phyloP scores from a whole-genome alignment of 2,329 filamentous ascomycete species.

The Fonsecaea pedrosoi region DNA sequence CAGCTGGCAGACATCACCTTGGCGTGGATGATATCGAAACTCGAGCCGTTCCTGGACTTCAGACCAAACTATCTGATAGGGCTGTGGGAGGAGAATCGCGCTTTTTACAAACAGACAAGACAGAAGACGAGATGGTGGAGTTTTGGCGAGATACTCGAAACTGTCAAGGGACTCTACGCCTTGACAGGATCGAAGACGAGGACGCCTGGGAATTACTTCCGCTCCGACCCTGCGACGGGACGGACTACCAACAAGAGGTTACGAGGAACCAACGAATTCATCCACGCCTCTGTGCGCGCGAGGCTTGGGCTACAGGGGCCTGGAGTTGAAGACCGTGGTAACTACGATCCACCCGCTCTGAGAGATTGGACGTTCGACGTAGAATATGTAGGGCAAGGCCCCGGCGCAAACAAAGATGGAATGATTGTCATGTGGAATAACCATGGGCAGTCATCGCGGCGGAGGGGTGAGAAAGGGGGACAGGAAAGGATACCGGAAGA shows the following conservation, averaged over 20 bases:
- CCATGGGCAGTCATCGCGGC: conserved; percentile 12
- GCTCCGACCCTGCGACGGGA: conserved; percentile 38
- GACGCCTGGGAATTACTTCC: conserved; percentile 42
- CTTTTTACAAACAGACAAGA: conserved; percentile 36
- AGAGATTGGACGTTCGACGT: conserved; percentile 40
- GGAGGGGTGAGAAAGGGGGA: conserved; percentile 28
- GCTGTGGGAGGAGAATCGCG: conserved; percentile 34
- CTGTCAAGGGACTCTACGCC: conserved; percentile 38
- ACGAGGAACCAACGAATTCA: conserved; percentile 43
- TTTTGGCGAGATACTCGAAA: conserved; percentile 41
- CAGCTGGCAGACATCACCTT: conserved; percentile 57
- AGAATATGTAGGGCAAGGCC: conserved; percentile 27
- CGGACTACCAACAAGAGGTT: conserved; percentile 36
- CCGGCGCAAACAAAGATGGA: conserved; percentile 35
- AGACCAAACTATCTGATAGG: conserved; percentile 37
- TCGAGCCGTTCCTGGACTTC: conserved; percentile 44
- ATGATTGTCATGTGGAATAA: conserved; percentile 40
- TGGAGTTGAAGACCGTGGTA: conserved; percentile 36
- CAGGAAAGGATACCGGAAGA: conserved; percentile 40
- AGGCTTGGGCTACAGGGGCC: conserved; percentile 39
- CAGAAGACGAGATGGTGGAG: conserved; percentile 40
- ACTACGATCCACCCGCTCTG: conserved; percentile 38
- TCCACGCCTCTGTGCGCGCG: conserved; percentile 41
- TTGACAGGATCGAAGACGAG: conserved; percentile 38
- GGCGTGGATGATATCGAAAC: conserved; percentile 59